phyloP scores from a whole-genome alignment of 148 eudicot genomes.

The Rhododendron simsii region DNA sequence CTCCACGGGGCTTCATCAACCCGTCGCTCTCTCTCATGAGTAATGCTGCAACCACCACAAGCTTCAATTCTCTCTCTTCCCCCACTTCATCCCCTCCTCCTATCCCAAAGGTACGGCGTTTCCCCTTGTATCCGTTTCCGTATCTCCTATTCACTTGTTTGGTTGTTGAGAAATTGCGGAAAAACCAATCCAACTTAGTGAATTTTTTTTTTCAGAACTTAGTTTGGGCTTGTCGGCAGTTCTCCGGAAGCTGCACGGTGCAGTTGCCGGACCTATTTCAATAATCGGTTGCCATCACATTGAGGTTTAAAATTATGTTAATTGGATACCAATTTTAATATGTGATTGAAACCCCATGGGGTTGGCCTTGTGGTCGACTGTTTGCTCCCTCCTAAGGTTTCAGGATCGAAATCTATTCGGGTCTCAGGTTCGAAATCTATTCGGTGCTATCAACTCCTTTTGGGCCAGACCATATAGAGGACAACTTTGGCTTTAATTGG shows the following conservation, averaged over 20 bases:
- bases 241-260: no score
- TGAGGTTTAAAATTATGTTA: not conserved
- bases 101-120: constrained; percentile 17
- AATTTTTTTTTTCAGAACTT: no score
- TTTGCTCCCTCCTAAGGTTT: no score
- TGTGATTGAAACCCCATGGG: no score
- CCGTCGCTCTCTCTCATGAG: constrained; percentile 12
- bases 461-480: no score
- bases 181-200: not conserved
- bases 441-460: no score
- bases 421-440: no score
- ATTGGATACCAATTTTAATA: no score
- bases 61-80: constrained; percentile 23
- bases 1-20: not conserved
- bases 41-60: not conserved
- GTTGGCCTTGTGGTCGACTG: no score
- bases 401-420: no score
- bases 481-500: no score
- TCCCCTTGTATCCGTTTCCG: not conserved
- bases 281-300: not conserved
- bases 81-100: constrained; percentile 24
- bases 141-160: not conserved
- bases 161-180: not conserved
- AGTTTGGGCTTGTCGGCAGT: no score
- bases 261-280: not conserved